Conservation (phyloP, 2,329 filamentous ascomycete species). For the Lasiodiplodia citricola region DNA sequence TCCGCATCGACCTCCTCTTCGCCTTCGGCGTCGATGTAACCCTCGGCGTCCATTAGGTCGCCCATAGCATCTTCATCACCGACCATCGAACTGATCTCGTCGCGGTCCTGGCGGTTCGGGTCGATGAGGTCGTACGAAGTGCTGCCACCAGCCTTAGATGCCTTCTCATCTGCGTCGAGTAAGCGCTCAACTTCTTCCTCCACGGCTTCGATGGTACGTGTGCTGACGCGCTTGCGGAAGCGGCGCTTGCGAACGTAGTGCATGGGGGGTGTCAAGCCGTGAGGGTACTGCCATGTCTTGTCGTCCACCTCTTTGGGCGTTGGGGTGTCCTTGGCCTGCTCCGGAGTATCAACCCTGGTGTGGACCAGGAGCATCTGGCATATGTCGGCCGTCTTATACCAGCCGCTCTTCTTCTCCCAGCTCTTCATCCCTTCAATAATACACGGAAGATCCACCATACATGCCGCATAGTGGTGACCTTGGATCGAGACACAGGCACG, state of each 20-base stretch:
- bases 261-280: conserved; percentile 87
- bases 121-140: conserved; percentile 62
- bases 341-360: conserved; percentile 65
- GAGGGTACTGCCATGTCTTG: conserved; percentile 74
- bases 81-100: conserved; percentile 22
- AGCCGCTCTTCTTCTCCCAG: conserved; percentile 81
- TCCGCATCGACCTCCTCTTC: conserved; percentile 42
- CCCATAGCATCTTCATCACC: conserved; percentile 41
- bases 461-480: conserved; percentile 74
- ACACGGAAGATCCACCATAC: conserved; percentile 82
- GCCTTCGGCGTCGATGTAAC: conserved; percentile 52
- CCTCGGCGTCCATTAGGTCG: conserved; percentile 50
- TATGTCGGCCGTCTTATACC: conserved; percentile 88
- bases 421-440: conserved; percentile 92
- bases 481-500: conserved; percentile 75
- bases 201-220: conserved; percentile 83
- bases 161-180: conserved; percentile 67
- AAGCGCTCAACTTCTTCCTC: conserved; percentile 79
- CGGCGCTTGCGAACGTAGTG: conserved; percentile 81
- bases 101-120: conserved; percentile 34
- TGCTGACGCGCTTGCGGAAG: conserved; percentile 81
- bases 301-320: conserved; percentile 75
- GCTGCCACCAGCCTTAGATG: conserved; percentile 60
- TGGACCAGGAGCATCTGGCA: conserved; percentile 88
- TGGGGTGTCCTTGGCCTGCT: conserved; percentile 56